A percentile compares a stretch with the other conserved stretches of the same genome.
Conservation (phyloP, 2,329 filamentous ascomycete species). For the Capronia epimyces region DNA sequence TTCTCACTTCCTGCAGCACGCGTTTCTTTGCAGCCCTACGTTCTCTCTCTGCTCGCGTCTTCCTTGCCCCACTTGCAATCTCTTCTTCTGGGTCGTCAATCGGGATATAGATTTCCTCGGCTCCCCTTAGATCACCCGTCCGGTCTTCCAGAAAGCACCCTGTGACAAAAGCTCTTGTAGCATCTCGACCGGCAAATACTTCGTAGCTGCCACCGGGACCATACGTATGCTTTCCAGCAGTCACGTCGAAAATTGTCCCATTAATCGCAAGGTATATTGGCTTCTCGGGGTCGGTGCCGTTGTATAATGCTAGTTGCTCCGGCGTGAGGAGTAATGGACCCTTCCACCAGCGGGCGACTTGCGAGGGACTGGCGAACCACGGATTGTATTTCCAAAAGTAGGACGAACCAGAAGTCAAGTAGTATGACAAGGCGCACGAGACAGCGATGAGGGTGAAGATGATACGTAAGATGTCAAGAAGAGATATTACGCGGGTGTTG, state of each 20-base stretch:
- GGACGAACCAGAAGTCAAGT: constrained; percentile 65
- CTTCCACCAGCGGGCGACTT: constrained; percentile 55
- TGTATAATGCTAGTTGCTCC: constrained; percentile 65
- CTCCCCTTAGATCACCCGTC: constrained; percentile 76
- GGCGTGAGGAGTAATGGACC: constrained; percentile 67
- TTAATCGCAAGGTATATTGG: constrained; percentile 87
- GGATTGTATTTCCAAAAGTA: constrained; percentile 64
- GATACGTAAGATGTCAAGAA: constrained; percentile 64
- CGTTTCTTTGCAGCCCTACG: constrained; percentile 57
- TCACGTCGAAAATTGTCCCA: constrained; percentile 61
- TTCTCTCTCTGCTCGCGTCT: constrained; percentile 58
- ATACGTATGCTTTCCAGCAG: constrained; percentile 54
- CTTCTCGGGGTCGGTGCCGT: constrained; percentile 67
- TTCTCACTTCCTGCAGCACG: constrained; percentile 62
- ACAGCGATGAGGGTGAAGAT: constrained; percentile 61
- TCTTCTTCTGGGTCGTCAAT: constrained; percentile 56
- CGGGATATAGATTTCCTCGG: constrained; percentile 75
- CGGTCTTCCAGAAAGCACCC: constrained; percentile 85
- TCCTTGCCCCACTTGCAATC: constrained; percentile 39
- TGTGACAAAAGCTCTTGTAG: constrained; percentile 82
- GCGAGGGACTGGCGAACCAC: constrained; percentile 55
- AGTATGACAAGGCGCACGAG: constrained; percentile 67
- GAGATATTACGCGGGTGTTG: constrained; percentile 34
- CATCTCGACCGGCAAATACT: constrained; percentile 81
- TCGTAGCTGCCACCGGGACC: constrained; percentile 81